phyloP scores from a whole-genome alignment of 164 flowering plant genomes.

The Umbellularia californica region DNA sequence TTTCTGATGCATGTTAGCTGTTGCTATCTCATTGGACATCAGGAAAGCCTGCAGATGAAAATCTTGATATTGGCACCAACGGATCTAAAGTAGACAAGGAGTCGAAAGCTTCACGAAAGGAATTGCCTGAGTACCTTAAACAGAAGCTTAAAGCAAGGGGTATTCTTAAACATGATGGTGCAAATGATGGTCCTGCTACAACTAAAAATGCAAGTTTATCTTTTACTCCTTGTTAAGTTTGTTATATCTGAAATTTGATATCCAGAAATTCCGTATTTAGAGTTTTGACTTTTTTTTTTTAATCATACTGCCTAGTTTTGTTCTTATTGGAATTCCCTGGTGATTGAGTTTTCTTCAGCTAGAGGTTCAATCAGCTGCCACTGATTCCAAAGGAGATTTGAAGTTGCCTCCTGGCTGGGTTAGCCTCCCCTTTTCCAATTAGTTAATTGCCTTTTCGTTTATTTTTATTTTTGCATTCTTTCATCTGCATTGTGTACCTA shows the following conservation, averaged over 20 bases:
- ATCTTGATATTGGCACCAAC: conserved; percentile 19
- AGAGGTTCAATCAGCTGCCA: conserved; percentile 31
- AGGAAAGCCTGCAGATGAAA: conserved; percentile 24
- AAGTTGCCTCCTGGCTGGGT: conserved; percentile 87
- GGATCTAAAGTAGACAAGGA: conserved; percentile 21
- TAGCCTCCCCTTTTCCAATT: conserved; percentile 16
- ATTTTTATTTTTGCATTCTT: background rate
- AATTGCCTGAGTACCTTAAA: conserved; percentile 85
- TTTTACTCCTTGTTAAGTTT: background rate
- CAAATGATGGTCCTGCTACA: conserved; percentile 13
- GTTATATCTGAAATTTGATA: background rate
- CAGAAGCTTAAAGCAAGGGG: conserved; percentile 88
- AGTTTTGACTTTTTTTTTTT: background rate
- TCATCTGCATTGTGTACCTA: background rate
- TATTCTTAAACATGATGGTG: conserved; percentile 55
- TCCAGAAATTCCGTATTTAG: background rate
- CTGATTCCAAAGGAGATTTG: conserved; percentile 18
- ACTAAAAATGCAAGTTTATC: conserved; percentile 34
- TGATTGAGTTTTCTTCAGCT: conserved; percentile 38
- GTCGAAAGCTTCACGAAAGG: conserved; percentile 34
- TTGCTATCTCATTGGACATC: conserved; percentile 8
- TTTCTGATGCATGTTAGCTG: background rate
- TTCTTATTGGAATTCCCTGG: conserved; percentile 6
- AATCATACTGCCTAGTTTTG: background rate
- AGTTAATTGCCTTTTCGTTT: background rate